These are phyloP conservation scores for Fusarium verticillioides DNA, from an alignment of 2,329 filamentous ascomycete species.

Conservation along the genomic window DNA sequence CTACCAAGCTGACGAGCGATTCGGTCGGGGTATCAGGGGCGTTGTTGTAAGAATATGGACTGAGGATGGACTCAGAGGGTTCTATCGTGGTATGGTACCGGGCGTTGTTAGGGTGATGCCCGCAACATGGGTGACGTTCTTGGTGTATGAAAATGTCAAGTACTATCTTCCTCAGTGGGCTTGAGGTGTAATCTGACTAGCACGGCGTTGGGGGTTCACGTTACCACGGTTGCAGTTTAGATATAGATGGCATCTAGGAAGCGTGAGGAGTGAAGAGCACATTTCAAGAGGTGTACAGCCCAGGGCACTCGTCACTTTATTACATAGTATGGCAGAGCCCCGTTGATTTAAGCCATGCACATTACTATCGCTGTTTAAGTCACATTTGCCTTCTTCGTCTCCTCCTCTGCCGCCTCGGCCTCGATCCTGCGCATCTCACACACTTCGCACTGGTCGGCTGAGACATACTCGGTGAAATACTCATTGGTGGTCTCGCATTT, in stretches of 20 bases:
- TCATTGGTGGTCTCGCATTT: constrained; percentile 3
- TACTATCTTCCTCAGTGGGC: constrained; percentile 69
- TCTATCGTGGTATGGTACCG: constrained; percentile 91
- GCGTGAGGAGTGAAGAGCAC: background rate
- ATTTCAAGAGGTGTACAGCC: background rate
- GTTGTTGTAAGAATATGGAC: constrained; percentile 79
- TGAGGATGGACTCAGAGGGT: constrained; percentile 83
- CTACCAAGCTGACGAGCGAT: constrained; percentile 81
- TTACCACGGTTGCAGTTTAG: background rate
- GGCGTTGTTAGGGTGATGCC: constrained; percentile 92
- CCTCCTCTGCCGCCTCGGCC: constrained; percentile 1
- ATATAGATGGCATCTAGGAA: background rate
- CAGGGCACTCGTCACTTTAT: background rate
- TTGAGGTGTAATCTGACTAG: constrained; percentile 1
- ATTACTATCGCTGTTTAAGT: background rate
- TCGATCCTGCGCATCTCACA: constrained; percentile 22
- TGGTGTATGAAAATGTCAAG: constrained; percentile 96
- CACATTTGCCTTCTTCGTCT: background rate
- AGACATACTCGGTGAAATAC: constrained; percentile 19
- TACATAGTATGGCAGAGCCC: background rate
- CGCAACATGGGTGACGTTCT: constrained; percentile 94
- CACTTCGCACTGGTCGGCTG: constrained; percentile 18
- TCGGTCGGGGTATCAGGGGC: constrained; percentile 76
- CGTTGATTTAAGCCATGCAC: background rate
- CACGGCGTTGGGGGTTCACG: background rate